These are phyloP conservation scores for Kalmusia sp. DNA, from an alignment of 2,329 filamentous ascomycete genomes.

Conservation along the genomic window DNA sequence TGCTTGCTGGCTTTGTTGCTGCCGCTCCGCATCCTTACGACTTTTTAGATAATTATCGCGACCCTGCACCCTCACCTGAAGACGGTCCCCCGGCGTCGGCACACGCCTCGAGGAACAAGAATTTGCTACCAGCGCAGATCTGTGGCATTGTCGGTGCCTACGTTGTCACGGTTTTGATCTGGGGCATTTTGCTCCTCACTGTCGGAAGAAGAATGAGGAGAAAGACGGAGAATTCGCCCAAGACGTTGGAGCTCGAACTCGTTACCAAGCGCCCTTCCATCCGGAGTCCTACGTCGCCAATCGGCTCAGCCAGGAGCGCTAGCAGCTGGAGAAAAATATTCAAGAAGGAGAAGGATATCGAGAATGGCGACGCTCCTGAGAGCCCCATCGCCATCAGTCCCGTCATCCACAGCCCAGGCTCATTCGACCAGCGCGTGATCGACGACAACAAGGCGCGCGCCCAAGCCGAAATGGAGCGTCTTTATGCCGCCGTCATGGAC, in stretches of 20 bases:
- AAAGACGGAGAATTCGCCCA: constrained; percentile 59
- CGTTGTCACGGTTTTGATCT: constrained; percentile 75
- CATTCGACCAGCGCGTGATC: constrained; percentile 79
- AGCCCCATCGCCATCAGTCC: constrained; percentile 41
- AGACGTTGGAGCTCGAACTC: constrained; percentile 63
- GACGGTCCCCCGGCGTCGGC: constrained; percentile 38
- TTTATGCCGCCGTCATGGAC: constrained; percentile 92
- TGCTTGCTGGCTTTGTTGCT: constrained; percentile 4
- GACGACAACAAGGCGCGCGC: constrained; percentile 76
- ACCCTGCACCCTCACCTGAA: constrained; percentile 32
- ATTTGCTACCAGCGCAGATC: constrained; percentile 80
- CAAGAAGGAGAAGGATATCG: constrained; percentile 30
- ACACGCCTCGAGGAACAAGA: constrained; percentile 42
- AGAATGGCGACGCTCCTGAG: constrained; percentile 30
- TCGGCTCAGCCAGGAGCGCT: constrained; percentile 32
- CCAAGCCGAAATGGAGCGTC: constrained; percentile 83
- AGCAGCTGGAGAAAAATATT: constrained; percentile 43
- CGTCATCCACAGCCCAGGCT: constrained; percentile 65
- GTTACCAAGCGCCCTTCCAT: constrained; percentile 51
- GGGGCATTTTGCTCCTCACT: constrained; percentile 66
- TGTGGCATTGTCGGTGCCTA: constrained; percentile 85
- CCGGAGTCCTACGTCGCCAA: constrained; percentile 7
- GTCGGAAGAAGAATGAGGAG: constrained; percentile 53
- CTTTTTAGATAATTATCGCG: constrained; percentile 15
- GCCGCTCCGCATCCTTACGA: constrained; percentile 18